Conservation (phyloP, 139 green algal species). For the Microglena sp. region DNA sequence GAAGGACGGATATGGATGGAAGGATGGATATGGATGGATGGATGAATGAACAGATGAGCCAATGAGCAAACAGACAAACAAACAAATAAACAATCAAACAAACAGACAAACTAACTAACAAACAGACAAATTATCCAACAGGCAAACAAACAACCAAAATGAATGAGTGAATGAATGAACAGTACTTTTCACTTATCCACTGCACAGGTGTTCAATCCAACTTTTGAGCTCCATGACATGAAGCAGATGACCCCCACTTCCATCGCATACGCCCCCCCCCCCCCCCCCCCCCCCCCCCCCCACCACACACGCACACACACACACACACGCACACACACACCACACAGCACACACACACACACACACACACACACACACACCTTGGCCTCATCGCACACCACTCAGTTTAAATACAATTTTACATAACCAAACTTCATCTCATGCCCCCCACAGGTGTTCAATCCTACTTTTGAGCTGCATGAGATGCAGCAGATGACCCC, state of each 20-base stretch:
- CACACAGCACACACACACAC: background rate
- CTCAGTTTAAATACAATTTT: background rate
- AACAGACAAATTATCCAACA: background rate
- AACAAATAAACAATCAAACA: background rate
- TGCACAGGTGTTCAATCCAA: conserved; percentile 22
- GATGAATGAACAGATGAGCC: too few species aligned
- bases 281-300: too few species aligned
- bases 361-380: background rate
- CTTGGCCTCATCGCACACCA: background rate
- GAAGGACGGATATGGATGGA: too few species aligned
- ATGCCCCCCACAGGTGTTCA: conserved; percentile 2
- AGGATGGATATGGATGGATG: too few species aligned
- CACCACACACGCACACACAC: background rate
- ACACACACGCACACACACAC: background rate
- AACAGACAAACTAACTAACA: background rate
- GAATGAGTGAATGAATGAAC: too few species aligned
- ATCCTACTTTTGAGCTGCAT: conserved; percentile 8
- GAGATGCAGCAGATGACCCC: background rate
- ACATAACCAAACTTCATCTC: background rate
- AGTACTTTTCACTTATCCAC: too few species aligned
- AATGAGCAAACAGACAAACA: background rate
- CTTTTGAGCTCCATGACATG: conserved; percentile 29
- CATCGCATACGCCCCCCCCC: too few species aligned
- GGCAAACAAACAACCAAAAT: too few species aligned
- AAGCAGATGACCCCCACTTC: too few species aligned